Evolutionary conservation across 176 grass and related monocot species (phyloP).

Genomic region (Areca catechu): DNA sequence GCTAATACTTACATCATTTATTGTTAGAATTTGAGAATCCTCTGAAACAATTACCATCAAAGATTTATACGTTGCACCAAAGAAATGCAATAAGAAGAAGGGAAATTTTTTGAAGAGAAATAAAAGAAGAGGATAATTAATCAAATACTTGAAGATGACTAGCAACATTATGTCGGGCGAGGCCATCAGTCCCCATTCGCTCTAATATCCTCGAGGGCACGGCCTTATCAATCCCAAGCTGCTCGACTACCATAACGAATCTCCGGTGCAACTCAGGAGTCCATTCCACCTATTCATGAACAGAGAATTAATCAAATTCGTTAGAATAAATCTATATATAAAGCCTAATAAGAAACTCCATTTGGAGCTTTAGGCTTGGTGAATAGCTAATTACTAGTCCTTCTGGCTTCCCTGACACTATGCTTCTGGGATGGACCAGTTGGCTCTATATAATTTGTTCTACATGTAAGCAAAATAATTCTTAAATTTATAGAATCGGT

Average conservation of each 20-base stretch:
- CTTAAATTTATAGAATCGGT: no score
- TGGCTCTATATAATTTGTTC: no score
- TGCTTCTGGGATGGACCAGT: conserved; percentile 2
- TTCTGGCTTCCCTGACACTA: not conserved
- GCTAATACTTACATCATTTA: no score
- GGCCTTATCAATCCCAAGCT: conserved; percentile 90
- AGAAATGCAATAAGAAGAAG: no score
- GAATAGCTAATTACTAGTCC: not conserved
- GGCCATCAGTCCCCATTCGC: conserved; percentile 75
- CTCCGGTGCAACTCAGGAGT: conserved; percentile 91
- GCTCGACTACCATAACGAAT: conserved; percentile 93
- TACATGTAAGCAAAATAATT: no score
- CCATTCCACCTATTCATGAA: conserved; percentile 68
- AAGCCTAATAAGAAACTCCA: not conserved
- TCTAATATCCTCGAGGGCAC: conserved; percentile 91
- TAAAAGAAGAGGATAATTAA: not conserved
- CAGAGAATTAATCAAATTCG: not conserved
- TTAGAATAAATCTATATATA: not conserved
- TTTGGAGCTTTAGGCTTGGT: no score
- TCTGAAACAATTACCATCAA: not conserved
- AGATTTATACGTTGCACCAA: no score
- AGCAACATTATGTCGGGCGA: conserved; percentile 85
- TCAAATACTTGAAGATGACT: conserved; percentile 78
- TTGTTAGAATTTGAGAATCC: not conserved
- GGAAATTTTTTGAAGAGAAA: not conserved